Base-by-base conservation (phyloP, 495 filamentous ascomycete genomes). In the Cladorrhinum samala region DNA sequence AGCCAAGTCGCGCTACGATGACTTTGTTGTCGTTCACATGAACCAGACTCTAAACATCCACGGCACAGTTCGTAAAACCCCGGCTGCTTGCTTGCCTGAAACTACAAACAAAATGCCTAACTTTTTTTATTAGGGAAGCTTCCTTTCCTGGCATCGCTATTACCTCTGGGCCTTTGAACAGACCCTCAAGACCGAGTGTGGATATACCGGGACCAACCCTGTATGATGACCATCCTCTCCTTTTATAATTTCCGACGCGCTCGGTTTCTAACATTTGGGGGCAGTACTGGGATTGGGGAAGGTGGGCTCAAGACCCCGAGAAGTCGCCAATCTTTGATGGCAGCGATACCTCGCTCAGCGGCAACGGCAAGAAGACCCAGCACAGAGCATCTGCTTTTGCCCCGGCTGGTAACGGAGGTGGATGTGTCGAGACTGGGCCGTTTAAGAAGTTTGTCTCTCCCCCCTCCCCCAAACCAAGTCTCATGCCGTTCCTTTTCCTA, bases 131-230 rank as follows among this genome's bases (percentile, higher is more conserved):
- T n/a, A n/a, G n/a, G 84, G 82, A 2, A 80, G 75, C 54, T 86
- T 90, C 67, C 68, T 88, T 14, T 68, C 80, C 14, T 90, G 85
- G 83, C 87, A 89, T 63, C 74, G 86, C 9, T 84, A 86, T 63
- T 89, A 79, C 61, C 74, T 77, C 41, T 81, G 70, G 65, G 64
- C 73, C 2, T 87, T 82, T 57, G 86, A 89, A 61, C 72, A 81
- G 53, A 80, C 78, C 0, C 74, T 89, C 18, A 72, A 77, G 21
- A 72, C 79, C 7, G 85, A 90, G 60, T 89, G 86, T 63, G 83
- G 82, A 24, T 89, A 85, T 59, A 78, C 60, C 8, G 84, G 84
- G 21, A 69, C 53, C 21, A 62, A 68, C 60, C 59, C 64, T 38
- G 67, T 68, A 57, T 30, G 63, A 19, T 18, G 11, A 20, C 11